Conservation (phyloP, 495 filamentous ascomycete species). For the Tuber melanosporum region DNA sequence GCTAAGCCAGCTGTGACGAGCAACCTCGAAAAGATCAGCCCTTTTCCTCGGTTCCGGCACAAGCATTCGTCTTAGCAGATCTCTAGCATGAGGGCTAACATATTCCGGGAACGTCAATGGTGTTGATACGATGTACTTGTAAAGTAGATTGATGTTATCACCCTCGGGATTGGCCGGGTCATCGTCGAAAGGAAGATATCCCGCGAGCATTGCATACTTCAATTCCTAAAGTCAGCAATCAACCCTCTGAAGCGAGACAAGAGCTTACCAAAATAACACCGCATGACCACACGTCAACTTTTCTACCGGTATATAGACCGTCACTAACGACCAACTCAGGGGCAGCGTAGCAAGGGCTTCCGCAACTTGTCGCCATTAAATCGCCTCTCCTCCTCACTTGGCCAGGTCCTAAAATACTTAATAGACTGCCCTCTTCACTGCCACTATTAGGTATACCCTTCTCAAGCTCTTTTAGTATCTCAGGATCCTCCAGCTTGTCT, state of each 20-base stretch:
- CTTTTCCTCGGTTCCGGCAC: slow-evolving; percentile 94
- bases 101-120: slow-evolving; percentile 98
- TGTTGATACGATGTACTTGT: slow-evolving; percentile 98
- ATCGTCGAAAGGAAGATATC: slow-evolving; percentile 98
- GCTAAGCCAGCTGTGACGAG: slow-evolving; percentile 95
- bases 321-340: slow-evolving; percentile 97
- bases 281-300: slow-evolving; percentile 99
- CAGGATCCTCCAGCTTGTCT: slow-evolving; percentile 58
- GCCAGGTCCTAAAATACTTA: slow-evolving; percentile 40
- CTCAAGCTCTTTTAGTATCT: slow-evolving; percentile 43
- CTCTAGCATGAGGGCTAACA: slow-evolving; percentile 91
- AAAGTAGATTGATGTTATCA: slow-evolving; percentile 97
- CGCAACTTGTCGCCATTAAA: slow-evolving; percentile 76
- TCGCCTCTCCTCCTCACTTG: slow-evolving; percentile 55
- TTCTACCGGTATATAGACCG: slow-evolving; percentile 90
- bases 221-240: slow-evolving; percentile 17
- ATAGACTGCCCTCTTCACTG: slow-evolving; percentile 31
- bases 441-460: slow-evolving; percentile 39
- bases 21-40: slow-evolving; percentile 95
- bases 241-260: slow-evolving; percentile 2
- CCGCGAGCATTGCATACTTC: slow-evolving; percentile 97
- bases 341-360: slow-evolving; percentile 88
- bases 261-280: slow-evolving; percentile 90
- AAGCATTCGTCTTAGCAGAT: slow-evolving; percentile 83
- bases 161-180: slow-evolving; percentile 98